These are phyloP conservation scores for Calonectria hongkongensis DNA, from an alignment of 2,329 filamentous ascomycete genomes.

Conservation along the genomic window DNA sequence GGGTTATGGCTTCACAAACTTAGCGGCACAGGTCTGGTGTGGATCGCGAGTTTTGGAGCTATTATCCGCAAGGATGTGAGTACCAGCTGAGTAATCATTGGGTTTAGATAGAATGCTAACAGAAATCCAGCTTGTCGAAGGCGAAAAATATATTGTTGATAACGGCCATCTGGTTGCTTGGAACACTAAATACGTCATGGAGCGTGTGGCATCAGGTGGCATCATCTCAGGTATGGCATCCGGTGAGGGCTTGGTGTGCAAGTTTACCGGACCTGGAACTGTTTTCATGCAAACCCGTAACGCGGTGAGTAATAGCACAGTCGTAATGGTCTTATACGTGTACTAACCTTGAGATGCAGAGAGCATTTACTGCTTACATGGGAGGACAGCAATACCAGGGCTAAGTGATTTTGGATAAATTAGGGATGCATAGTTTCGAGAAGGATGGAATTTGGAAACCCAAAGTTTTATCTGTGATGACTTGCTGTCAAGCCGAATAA, in stretches of 20 bases:
- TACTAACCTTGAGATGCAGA: conserved; percentile 59
- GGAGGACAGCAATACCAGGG: conserved; percentile 65
- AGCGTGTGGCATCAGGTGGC: conserved; percentile 92
- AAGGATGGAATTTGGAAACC: conserved; percentile 4
- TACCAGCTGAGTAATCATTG: conserved; percentile 44
- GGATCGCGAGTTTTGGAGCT: conserved; percentile 94
- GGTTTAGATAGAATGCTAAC: conserved; percentile 29
- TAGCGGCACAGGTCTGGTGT: conserved; percentile 85
- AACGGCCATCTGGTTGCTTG: conserved; percentile 96
- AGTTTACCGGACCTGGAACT: conserved; percentile 92
- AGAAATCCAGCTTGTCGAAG: conserved; percentile 70
- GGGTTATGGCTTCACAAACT: conserved; percentile 94
- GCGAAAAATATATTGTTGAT: conserved; percentile 93
- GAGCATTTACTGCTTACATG: conserved; percentile 72
- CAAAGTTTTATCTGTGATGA: conserved; percentile 1
- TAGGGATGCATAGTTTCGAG: not conserved
- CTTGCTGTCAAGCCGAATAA: conserved; percentile 5
- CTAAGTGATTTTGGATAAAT: conserved; percentile 26
- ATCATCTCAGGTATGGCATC: conserved; percentile 91
- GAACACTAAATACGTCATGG: conserved; percentile 96
- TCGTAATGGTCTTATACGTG: not conserved
- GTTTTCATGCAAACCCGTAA: conserved; percentile 96
- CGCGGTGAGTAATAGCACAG: conserved; percentile 69
- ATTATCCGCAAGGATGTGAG: conserved; percentile 95
- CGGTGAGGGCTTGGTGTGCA: conserved; percentile 93